Percentiles rank a stretch among this genome's conserved stretches.
Evolutionary conservation across 2,329 filamentous ascomycete species (phyloP).

Genomic region (Paecilomyces fulvus): DNA sequence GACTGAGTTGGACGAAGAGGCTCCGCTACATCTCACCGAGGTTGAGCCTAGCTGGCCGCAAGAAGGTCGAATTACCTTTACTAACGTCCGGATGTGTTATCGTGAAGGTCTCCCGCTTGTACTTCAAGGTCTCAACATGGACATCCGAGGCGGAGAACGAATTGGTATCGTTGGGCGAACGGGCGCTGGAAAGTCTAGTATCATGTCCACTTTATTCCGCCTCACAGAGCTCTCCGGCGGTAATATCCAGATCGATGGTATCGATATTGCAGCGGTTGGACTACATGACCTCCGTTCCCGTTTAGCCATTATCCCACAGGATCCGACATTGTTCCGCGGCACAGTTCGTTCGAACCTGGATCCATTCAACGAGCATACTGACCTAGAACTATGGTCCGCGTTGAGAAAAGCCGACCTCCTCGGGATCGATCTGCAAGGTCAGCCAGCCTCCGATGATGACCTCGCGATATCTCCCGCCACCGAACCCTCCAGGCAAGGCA

Average conservation of each 20-base stretch:
- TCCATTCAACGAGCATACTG: slow-evolving; percentile 37
- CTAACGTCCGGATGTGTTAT: slow-evolving; percentile 71
- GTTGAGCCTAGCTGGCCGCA: slow-evolving; percentile 75
- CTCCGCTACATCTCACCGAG: slow-evolving; percentile 65
- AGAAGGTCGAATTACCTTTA: slow-evolving; percentile 69
- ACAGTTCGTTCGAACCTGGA: slow-evolving; percentile 39
- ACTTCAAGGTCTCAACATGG: slow-evolving; percentile 53
- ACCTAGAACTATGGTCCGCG: slow-evolving; percentile 40
- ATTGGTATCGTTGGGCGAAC: slow-evolving; percentile 41
- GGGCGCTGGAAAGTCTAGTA: slow-evolving; percentile 39
- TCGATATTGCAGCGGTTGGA: slow-evolving; percentile 34
- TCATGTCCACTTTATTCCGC: slow-evolving; percentile 39
- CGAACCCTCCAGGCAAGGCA: slow-evolving; percentile 8
- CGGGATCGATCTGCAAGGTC: slow-evolving; percentile 36
- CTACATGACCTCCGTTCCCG: slow-evolving; percentile 35
- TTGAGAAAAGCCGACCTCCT: slow-evolving; percentile 40
- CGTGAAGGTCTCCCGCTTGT: slow-evolving; percentile 64
- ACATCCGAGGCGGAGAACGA: slow-evolving; percentile 37
- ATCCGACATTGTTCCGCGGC: slow-evolving; percentile 37
- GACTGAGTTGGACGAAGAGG: slow-evolving; percentile 77
- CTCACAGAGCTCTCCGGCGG: slow-evolving; percentile 34
- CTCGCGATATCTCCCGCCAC: not conserved
- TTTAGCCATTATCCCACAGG: slow-evolving; percentile 39
- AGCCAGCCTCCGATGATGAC: slow-evolving; percentile 34
- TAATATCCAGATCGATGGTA: slow-evolving; percentile 35